These are phyloP conservation scores for Copromyces sp. DNA, from an alignment of 495 filamentous ascomycete species.

Conservation along the genomic window DNA sequence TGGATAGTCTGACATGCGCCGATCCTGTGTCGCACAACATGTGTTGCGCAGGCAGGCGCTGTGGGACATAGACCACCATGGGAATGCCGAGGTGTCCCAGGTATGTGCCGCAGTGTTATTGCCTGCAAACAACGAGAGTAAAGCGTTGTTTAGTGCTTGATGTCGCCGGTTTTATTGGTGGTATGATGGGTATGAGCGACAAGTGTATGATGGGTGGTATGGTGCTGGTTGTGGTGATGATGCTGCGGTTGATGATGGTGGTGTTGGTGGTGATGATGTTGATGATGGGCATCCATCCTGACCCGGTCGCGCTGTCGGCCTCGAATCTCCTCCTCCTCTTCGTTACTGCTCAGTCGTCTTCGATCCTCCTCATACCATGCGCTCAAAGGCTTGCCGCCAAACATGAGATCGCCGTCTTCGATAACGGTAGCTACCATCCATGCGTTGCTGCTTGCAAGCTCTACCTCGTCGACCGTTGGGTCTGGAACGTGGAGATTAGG, in stretches of 20 bases:
- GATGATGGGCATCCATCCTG: conserved; percentile 10
- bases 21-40: neutral
- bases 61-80: neutral
- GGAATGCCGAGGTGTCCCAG: neutral
- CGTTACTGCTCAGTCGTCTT: conserved; percentile 20
- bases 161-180: conserved; percentile 7
- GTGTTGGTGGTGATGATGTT: conserved; percentile 9
- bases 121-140: neutral
- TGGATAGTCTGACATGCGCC: neutral
- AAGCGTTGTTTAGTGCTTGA: conserved; percentile 2
- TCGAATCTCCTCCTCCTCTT: conserved; percentile 33
- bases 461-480: conserved; percentile 23
- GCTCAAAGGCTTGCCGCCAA: conserved; percentile 45
- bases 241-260: conserved; percentile 5
- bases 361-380: conserved; percentile 46
- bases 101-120: neutral
- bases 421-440: conserved; percentile 46
- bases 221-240: conserved; percentile 9
- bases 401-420: conserved; percentile 47
- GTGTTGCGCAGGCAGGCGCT: neutral
- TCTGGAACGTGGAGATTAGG: conserved; percentile 25
- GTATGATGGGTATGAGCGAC: conserved; percentile 2
- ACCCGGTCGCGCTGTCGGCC: conserved; percentile 30
- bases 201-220: neutral
- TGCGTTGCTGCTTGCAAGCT: conserved; percentile 21